Percentiles rank a stretch among this genome's conserved stretches.
Conservation (phyloP, 1,284 basidiomycete species). For the Apiotrichum sp. region DNA sequence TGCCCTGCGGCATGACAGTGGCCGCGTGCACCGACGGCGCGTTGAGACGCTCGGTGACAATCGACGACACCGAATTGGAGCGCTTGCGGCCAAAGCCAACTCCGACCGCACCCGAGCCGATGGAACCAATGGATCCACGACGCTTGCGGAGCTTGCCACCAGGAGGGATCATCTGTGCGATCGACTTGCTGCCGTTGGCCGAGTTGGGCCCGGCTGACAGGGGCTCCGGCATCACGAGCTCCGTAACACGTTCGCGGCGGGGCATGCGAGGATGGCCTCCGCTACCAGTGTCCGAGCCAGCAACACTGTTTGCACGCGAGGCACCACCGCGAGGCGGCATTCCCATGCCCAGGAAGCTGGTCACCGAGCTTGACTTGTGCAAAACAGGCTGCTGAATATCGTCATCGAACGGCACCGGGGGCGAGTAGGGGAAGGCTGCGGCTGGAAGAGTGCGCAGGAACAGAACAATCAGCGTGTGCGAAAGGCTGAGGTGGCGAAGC, state of each 20-base stretch:
- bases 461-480: conserved; percentile 43
- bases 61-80: conserved; percentile 25
- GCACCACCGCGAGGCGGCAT: conserved; percentile 12
- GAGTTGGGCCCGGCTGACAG: conserved; percentile 21
- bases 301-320: conserved; percentile 26
- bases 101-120: conserved; percentile 23
- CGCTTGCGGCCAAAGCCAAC: conserved; percentile 33
- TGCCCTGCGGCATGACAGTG: conserved; percentile 28
- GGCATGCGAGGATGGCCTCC: conserved; percentile 26
- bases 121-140: conserved; percentile 35
- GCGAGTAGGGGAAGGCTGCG: conserved; percentile 32
- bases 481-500: conserved; percentile 42
- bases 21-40: conserved; percentile 13
- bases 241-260: conserved; percentile 37
- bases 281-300: conserved; percentile 25
- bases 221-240: conserved; percentile 46
- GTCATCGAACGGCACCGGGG: conserved; percentile 44
- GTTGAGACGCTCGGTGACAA: conserved; percentile 4
- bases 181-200: background rate
- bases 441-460: conserved; percentile 41
- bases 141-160: conserved; percentile 14
- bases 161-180: background rate
- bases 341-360: conserved; percentile 18
- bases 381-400: conserved; percentile 23
- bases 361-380: conserved; percentile 28